Conservation (phyloP, 768 basidiomycete genomes). For the Boletus vermiculosoides region DNA sequence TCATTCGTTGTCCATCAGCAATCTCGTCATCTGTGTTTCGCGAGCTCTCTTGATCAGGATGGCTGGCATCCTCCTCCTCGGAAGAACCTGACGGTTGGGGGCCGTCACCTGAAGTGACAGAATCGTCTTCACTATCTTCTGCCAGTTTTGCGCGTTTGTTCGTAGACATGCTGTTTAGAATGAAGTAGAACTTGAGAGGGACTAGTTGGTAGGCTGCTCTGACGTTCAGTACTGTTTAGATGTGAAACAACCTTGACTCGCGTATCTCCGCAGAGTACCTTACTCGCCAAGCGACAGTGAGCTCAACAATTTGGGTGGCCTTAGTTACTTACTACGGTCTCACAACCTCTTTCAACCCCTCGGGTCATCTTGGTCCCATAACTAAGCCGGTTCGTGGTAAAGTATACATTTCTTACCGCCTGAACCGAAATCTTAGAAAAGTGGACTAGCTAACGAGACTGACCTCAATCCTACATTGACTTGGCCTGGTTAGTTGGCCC, state of each 20-base stretch:
- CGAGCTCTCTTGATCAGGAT: constrained; percentile 26
- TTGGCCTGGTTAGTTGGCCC: constrained; percentile 6
- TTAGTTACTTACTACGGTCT: not conserved
- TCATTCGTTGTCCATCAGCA: constrained; percentile 48
- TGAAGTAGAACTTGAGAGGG: not conserved
- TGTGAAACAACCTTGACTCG: not conserved
- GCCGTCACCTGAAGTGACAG: constrained; percentile 6
- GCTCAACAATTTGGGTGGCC: not conserved
- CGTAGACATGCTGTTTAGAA: constrained; percentile 43
- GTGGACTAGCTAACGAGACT: constrained; percentile 6
- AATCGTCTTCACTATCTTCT: constrained; percentile 17
- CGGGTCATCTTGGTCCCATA: constrained; percentile 1
- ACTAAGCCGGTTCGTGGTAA: constrained; percentile 7
- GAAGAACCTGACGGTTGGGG: constrained; percentile 11
- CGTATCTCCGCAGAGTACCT: constrained; percentile 3
- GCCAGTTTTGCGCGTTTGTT: constrained; percentile 53
- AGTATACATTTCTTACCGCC: constrained; percentile 13
- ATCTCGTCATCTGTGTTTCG: constrained; percentile 67
- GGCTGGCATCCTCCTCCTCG: constrained; percentile 7
- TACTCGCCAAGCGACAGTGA: not conserved
- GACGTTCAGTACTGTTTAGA: not conserved
- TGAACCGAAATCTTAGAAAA: constrained; percentile 16
- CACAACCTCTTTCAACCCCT: constrained; percentile 9
- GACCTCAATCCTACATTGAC: constrained; percentile 4
- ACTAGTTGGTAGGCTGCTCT: not conserved